Evolutionary conservation across 1,284 basidiomycete genomes (phyloP), one percentile per base, ranked within the genome.

Genomic region (Cutaneotrichosporon mucoides): DNA sequence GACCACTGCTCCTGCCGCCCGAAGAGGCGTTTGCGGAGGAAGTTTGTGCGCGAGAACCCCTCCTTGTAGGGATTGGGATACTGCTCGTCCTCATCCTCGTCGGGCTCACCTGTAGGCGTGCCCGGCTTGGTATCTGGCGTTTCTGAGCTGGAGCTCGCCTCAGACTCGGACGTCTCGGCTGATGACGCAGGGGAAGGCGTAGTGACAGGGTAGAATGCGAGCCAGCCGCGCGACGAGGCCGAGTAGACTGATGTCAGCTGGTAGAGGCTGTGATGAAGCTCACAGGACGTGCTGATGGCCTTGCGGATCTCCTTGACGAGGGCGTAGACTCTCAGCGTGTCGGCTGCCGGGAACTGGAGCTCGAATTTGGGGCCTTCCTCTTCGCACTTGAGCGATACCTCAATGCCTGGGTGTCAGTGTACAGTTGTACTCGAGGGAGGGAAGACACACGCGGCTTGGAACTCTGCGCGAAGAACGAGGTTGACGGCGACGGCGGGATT

Each of bases 271-370:
- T 8, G 1, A 6, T 1, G 1, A 3, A 60, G 24, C 63, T 55
- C 37, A 65, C 63, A 47, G 16, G 55, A 48, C 8, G 49, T 10
- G 24, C 54, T 55, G 8, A 60, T 56, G 0, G 56, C 58, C 46
- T 56, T 46, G 33, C 59, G 58, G 43, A 75, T 46, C 46, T 72
- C 69, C 35, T 63, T 62, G 12, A 72, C 60, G 16, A 76, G 47
- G 5, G 60, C 50, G 38, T 74, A 69, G 0, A 73, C 71, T 12
- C 64, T 56, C 0, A 60, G 62, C 6, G 68, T 62, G 13, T 71
- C 67, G 9, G 41, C 60, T 0, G 72, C 88, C 12, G 85, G 85
- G 44, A 88, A 87, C 4, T 90, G 88, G 5, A 93, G 78, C 69
- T 88, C 90, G 6, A 85, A 84, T 62, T 84, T 85, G 24, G 24